Evolutionary conservation across 2,329 filamentous ascomycete genomes (phyloP), one percentile per base, ranked within the genome.

Genomic region (Ascochyta lentis): DNA sequence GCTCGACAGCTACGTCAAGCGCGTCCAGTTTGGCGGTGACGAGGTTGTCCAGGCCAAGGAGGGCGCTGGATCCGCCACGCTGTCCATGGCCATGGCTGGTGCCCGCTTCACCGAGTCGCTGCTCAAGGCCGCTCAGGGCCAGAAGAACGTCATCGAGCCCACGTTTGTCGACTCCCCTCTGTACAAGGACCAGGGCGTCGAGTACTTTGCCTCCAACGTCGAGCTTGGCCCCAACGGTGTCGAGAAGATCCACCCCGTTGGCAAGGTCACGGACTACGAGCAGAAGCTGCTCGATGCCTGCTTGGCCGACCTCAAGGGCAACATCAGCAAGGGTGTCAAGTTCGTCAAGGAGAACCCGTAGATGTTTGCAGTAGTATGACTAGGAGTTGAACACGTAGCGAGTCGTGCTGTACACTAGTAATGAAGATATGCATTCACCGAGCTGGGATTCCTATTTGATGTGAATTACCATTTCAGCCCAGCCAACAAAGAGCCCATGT

Each of bases 21-120:
- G 95, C 78, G 95, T 98, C 75, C 94, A 98, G 84, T 98, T 98
- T 79, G 94, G 95, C 80, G 94, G 94, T 85, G 94, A 98, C 79
- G 94, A 98, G 88, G 94, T 98, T 69, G 94, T 98, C 83, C 87
- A 97, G 88, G 95, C 94, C 81, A 98, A 98, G 90, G 93, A 94
- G 77, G 95, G 94, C 80, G 92, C 93, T 74, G 94, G 94, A 72
- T 97, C 92, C 69, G 94, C 94, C 77, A 98, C 94, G 64, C 90
- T 98, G 71, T 97, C 92, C 83, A 99, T 99, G 94, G 94, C 94
- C 75, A 94, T 96, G 87, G 94, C 94, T 67, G 94, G 94, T 82
- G 86, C 85, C 64, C 85, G 86, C 68, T 89, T 89, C 79, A 92
- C 95, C 70, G 93, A 98, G 84, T 92, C 90, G 69, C 83, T 99